Evolutionary conservation across 805 yeast genomes (phyloP).

Genomic region (Wickerhamomyces alni): DNA sequence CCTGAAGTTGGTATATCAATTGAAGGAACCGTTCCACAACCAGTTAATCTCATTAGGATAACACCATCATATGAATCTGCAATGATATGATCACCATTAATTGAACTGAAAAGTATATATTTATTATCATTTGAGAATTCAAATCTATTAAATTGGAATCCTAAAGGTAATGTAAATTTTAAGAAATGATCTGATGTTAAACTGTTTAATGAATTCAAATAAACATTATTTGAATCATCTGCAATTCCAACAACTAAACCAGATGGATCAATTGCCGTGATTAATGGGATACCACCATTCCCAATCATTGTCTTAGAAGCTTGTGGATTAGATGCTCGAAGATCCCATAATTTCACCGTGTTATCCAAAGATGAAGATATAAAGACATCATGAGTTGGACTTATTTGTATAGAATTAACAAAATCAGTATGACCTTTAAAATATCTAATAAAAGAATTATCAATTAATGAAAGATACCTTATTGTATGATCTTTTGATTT

Average conservation of each 20-base stretch:
- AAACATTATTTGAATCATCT: constrained; percentile 36
- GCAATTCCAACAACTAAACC: constrained; percentile 78
- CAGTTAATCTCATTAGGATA: constrained; percentile 38
- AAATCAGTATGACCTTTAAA: constrained; percentile 81
- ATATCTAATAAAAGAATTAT: constrained; percentile 76
- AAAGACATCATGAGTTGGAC: constrained; percentile 61
- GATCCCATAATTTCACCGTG: constrained; percentile 85
- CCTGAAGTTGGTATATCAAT: constrained; percentile 45
- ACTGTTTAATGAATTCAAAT: constrained; percentile 56
- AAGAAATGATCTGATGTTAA: constrained; percentile 55
- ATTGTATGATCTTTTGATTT: constrained; percentile 67
- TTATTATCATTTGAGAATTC: constrained; percentile 81
- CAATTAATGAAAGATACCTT: constrained; percentile 68
- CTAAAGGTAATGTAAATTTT: constrained; percentile 32
- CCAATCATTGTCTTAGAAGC: constrained; percentile 42
- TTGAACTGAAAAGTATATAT: constrained; percentile 50
- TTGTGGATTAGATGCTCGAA: constrained; percentile 57
- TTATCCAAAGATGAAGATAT: constrained; percentile 69
- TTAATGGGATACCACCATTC: constrained; percentile 46
- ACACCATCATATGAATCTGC: constrained; percentile 68
- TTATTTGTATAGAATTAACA: constrained; percentile 67
- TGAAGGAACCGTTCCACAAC: constrained; percentile 41
- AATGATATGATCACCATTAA: constrained; percentile 52
- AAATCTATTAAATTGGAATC: constrained; percentile 50
- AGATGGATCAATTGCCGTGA: constrained; percentile 75